These are phyloP conservation scores for Pseudohyphozyma bogoriensis DNA, from an alignment of 768 basidiomycete species.

Conservation along the genomic window DNA sequence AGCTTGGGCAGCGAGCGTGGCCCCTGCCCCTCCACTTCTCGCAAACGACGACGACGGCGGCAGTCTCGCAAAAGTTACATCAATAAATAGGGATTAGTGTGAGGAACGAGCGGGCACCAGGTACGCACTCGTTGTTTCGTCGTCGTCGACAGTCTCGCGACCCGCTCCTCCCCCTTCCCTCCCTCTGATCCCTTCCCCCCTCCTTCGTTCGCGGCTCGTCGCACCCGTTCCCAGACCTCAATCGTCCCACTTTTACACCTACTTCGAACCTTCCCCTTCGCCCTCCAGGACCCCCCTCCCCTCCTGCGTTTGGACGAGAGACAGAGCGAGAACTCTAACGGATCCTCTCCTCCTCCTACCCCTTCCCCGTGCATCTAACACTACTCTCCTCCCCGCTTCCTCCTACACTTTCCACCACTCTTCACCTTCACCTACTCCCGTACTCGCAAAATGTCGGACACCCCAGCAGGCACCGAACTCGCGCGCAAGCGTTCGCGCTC, in stretches of 20 bases:
- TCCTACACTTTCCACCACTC: background rate
- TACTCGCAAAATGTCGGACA: slow-evolving; percentile 3
- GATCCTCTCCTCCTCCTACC: background rate
- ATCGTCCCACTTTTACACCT: background rate
- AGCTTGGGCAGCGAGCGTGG: no score
- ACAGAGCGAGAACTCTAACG: background rate
- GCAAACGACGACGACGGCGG: no score
- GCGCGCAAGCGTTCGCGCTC: slow-evolving; percentile 31
- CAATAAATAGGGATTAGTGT: no score
- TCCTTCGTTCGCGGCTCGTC: no score
- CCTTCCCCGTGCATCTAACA: background rate
- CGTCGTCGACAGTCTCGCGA: no score
- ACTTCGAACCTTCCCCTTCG: background rate
- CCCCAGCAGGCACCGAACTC: slow-evolving; percentile 19
- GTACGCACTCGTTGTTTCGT: no score
- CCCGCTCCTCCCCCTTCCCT: background rate
- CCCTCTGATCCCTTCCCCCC: background rate
- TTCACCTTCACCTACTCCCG: background rate
- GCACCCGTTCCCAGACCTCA: background rate
- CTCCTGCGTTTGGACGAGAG: background rate
- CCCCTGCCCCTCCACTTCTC: no score
- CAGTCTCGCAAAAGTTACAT: no score
- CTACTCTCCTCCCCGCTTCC: background rate
- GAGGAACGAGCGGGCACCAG: no score
- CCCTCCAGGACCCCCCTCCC: background rate